These are phyloP conservation scores for Russula griseocarnosa DNA, from an alignment of 768 basidiomycete species.

Conservation along the genomic window DNA sequence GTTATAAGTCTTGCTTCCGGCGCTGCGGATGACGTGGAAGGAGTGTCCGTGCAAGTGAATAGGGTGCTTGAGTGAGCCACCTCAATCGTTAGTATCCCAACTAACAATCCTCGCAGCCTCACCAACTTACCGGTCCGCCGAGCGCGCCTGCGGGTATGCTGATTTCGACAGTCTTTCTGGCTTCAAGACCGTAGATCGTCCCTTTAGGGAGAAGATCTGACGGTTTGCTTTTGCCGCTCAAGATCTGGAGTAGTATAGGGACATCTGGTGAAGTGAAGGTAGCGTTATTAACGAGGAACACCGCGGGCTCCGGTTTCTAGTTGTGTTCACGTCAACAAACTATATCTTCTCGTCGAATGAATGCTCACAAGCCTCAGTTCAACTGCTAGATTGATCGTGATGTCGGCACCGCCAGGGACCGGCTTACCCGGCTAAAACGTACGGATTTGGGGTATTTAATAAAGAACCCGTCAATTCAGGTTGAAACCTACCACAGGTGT, in stretches of 20 bases:
- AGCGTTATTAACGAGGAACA: constrained; percentile 1
- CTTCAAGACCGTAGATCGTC: background rate
- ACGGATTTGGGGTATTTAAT: background rate
- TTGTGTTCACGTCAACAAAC: background rate
- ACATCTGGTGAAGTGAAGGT: background rate
- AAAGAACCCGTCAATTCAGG: background rate
- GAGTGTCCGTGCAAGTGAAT: constrained; percentile 22
- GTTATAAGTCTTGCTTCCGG: constrained; percentile 24
- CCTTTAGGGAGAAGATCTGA: constrained; percentile 3
- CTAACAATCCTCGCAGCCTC: background rate
- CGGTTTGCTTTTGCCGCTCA: constrained; percentile 4
- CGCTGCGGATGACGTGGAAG: constrained; percentile 16
- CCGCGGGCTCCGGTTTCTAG: background rate
- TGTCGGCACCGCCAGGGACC: constrained; percentile 11
- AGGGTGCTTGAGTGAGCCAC: constrained; percentile 6
- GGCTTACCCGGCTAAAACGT: constrained; percentile 15
- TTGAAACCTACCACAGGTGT: constrained; percentile 16
- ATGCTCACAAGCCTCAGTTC: constrained; percentile 11
- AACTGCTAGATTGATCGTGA: constrained; percentile 3
- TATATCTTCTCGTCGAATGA: background rate
- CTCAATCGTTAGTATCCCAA: background rate
- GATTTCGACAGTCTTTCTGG: constrained; percentile 8
- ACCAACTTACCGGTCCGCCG: constrained; percentile 11
- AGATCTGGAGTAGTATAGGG: constrained; percentile 20
- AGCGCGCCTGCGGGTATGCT: background rate